Base-by-base conservation (phyloP, 306 rosid species). In the Arachis stenosperma region DNA sequence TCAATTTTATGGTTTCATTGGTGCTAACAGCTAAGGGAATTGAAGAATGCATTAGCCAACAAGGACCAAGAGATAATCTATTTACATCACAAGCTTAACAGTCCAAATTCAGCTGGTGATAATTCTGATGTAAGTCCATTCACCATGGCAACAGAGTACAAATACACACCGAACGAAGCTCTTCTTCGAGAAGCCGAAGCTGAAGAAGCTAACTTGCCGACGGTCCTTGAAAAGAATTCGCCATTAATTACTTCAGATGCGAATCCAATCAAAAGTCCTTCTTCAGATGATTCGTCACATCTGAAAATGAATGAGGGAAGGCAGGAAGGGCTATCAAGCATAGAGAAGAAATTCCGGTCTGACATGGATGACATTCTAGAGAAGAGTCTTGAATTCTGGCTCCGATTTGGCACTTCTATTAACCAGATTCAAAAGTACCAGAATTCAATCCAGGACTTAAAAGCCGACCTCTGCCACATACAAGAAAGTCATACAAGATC, bases 341-440 rank as follows among this genome's bases (percentile, higher is more conserved):
- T 76, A 22, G 88, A 87, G 79, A 84, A 80, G 72, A 91, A 84
- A 65, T 80, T 87, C 71, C 96, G 98, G 2, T 82, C 90, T 0
- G 84, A 87, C 65, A 87, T 95, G 7, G 89, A 95, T 8, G 86
- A 80, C 13, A 61, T 90, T n/a, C 82, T 89, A 33, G 93, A 92
- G 70, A 89, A 81, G 80, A 91, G 90, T 69, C 85, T 91, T 3
- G 97, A 87, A 74, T 91, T 94, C 74, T 94, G 97, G 99, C 60
- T 94, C 75, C 86, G 97, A 66, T 91, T 88, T 43, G 87, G 96
- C 79, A 88, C 96, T 4, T 82, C 96, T 3, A 85, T 94, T 81
- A 92, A 94, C 67, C 97, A 94, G 79, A 88, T 94, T 61, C 99
- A 87, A 13, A 94, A 91, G 67, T 91, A 91, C 67, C 93, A 94